These are phyloP conservation scores for Penicillium sp. DNA, from an alignment of 2,329 filamentous ascomycete species.

Conservation along the genomic window DNA sequence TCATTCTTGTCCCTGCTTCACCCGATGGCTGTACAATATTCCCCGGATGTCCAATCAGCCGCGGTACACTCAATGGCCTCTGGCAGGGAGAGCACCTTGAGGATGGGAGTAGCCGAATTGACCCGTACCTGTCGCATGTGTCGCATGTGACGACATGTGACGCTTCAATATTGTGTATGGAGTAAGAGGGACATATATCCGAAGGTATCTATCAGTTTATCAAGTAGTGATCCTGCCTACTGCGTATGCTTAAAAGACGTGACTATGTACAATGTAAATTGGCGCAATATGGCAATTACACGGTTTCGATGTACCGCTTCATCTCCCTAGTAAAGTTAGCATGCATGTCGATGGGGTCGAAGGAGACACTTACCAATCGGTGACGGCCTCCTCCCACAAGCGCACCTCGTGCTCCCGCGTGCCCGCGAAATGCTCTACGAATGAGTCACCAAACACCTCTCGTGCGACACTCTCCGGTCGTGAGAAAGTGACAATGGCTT, in stretches of 20 bases:
- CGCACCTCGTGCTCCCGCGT: slow-evolving; percentile 89
- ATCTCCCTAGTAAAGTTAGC: slow-evolving; percentile 62
- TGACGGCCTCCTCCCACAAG: slow-evolving; percentile 93
- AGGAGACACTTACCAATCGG: slow-evolving; percentile 75
- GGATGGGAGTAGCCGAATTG: slow-evolving; percentile 12
- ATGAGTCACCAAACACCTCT: slow-evolving; percentile 90
- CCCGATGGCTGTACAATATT: slow-evolving; percentile 9
- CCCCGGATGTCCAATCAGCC: slow-evolving; percentile 22
- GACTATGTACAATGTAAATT: slow-evolving; percentile 4
- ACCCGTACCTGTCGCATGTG: slow-evolving; percentile 7
- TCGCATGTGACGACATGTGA: slow-evolving; percentile 21
- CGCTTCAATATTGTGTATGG: background rate
- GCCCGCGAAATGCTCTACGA: slow-evolving; percentile 93
- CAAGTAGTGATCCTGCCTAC: background rate
- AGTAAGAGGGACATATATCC: background rate
- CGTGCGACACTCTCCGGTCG: slow-evolving; percentile 80
- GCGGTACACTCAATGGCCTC: slow-evolving; percentile 11
- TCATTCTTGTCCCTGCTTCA: slow-evolving; percentile 3
- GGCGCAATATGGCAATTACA: slow-evolving; percentile 40
- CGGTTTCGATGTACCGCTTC: slow-evolving; percentile 77
- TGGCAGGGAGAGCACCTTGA: background rate
- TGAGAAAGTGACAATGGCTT: slow-evolving; percentile 79
- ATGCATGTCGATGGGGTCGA: background rate
- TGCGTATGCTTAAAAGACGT: background rate
- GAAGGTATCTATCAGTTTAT: background rate